A percentile compares a stretch with the other conserved stretches of the same genome.
Evolutionary conservation across 176 grass and related monocot genomes (phyloP).

Genomic region (Cenchrus purpureus): DNA sequence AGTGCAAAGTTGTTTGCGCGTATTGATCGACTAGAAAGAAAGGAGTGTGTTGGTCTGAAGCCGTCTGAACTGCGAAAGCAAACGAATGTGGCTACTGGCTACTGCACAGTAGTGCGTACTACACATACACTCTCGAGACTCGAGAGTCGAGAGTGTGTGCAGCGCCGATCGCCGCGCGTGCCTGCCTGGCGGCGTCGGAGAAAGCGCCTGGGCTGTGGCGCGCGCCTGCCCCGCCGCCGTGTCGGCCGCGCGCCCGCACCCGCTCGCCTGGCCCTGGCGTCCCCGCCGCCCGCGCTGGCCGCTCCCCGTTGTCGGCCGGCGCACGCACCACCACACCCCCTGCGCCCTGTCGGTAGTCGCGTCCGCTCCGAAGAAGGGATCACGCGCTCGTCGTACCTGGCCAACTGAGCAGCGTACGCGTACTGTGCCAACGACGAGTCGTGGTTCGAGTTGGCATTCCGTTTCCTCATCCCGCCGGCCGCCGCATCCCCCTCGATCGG

Average conservation of each 20-base stretch:
- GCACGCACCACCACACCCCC: not conserved
- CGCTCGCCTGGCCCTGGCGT: no score
- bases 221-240: conserved; percentile 52
- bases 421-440: no score
- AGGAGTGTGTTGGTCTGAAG: no score
- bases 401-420: no score
- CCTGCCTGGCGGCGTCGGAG: conserved; percentile 15
- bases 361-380: not conserved
- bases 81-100: not conserved
- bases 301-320: not conserved
- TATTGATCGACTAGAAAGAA: not conserved
- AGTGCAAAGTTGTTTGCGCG: not conserved
- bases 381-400: not conserved
- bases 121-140: no score
- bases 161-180: not conserved
- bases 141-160: not conserved
- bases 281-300: not conserved
- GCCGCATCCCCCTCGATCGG: no score
- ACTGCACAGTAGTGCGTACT: no score
- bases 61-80: not conserved
- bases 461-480: no score
- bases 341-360: not conserved
- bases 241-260: conserved; percentile 29
- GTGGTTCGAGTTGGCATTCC: not conserved
- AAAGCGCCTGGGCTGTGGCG: conserved; percentile 1